Conservation (phyloP, 345 rosid species). For the Acer saccharum region DNA sequence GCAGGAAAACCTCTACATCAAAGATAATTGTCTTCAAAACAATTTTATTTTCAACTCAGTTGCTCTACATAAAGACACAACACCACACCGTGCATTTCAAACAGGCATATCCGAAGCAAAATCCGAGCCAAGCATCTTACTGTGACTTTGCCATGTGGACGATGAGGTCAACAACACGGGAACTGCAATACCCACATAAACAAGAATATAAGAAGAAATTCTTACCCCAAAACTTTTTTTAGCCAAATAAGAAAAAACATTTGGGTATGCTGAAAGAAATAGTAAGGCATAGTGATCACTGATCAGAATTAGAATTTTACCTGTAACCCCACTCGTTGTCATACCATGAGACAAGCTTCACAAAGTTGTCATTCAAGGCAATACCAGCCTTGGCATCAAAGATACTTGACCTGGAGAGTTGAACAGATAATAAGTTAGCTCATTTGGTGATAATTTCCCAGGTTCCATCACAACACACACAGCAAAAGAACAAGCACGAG, state of each 20-base stretch:
- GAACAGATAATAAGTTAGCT: background rate
- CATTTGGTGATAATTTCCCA: background rate
- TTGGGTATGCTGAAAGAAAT: background rate
- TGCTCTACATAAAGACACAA: background rate
- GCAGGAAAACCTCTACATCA: background rate
- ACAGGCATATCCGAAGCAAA: background rate
- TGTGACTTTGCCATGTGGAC: conserved; percentile 44
- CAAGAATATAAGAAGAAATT: background rate
- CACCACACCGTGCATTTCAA: background rate
- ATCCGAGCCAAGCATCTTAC: background rate
- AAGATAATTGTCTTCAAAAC: background rate
- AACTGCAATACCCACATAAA: conserved; percentile 32
- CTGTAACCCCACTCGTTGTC: conserved; percentile 91
- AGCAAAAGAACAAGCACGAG: background rate
- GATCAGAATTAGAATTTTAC: conserved; percentile 23
- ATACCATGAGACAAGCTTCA: conserved; percentile 69
- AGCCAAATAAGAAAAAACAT: background rate
- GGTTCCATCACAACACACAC: background rate
- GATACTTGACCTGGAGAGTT: conserved; percentile 64
- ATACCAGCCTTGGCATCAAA: conserved; percentile 91
- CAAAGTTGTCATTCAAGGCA: conserved; percentile 61
- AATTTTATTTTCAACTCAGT: conserved; percentile 15
- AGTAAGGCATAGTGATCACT: no score
- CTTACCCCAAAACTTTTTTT: background rate
- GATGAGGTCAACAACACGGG: conserved; percentile 71